Conservation (phyloP, 1,284 basidiomycete species). For the Ustilago sp. region DNA sequence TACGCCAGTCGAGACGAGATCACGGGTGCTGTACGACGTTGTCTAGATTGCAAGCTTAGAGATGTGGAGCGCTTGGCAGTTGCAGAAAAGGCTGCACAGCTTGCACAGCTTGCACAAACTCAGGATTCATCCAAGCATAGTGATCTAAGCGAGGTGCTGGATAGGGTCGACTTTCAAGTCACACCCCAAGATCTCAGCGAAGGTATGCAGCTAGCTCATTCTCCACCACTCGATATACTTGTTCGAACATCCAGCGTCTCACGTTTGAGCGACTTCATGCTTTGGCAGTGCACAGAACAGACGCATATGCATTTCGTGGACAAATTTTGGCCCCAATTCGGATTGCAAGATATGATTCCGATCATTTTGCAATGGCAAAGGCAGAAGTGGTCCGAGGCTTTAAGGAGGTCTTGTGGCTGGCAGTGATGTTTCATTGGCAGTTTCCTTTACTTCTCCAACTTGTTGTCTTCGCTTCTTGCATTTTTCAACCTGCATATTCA, state of each 20-base stretch:
- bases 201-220: conserved; percentile 73
- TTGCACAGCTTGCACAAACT: conserved; percentile 5
- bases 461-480: too few relatives aligned
- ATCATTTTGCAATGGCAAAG: conserved; percentile 87
- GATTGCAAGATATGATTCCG: conserved; percentile 84
- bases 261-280: conserved; percentile 88
- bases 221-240: conserved; percentile 88
- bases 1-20: conserved; percentile 95
- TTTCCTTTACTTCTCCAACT: background rate
- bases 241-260: conserved; percentile 92
- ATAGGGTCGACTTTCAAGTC: conserved; percentile 19
- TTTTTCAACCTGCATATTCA: background rate
- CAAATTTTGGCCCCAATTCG: conserved; percentile 95
- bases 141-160: conserved; percentile 3
- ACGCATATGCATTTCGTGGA: conserved; percentile 93
- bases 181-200: conserved; percentile 25
- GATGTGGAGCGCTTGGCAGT: conserved; percentile 37
- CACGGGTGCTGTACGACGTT: conserved; percentile 32
- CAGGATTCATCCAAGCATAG: background rate
- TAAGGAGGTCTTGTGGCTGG: conserved; percentile 36
- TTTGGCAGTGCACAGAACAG: conserved; percentile 87
- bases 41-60: conserved; percentile 36
- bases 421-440: background rate
- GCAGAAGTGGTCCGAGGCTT: conserved; percentile 24
- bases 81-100: conserved; percentile 6